Percentiles rank a stretch among this genome's conserved stretches.
Evolutionary conservation across 257 asterid genomes (phyloP).

Genomic region (Catharanthus roseus): DNA sequence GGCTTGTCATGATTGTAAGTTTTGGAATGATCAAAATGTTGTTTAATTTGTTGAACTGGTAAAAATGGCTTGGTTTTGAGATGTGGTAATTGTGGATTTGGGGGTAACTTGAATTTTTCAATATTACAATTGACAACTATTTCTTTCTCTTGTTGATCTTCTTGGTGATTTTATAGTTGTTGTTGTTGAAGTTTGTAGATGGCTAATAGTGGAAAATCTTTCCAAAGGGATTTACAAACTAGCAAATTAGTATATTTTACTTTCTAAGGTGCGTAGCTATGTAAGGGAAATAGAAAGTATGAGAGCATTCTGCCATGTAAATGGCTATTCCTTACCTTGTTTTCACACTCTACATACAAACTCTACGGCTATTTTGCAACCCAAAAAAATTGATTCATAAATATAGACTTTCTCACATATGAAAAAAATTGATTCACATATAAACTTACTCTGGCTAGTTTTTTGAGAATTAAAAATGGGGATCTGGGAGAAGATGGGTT

Average conservation of each 20-base stretch:
- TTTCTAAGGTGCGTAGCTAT: constrained; percentile 52
- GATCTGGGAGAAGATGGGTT: constrained; percentile 93
- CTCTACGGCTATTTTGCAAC: constrained; percentile 79
- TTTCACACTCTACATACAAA: constrained; percentile 74
- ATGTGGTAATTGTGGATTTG: neutral
- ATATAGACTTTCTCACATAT: too few species aligned
- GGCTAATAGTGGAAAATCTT: constrained; percentile 65
- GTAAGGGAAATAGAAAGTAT: constrained; percentile 81
- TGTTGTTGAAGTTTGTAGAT: constrained; percentile 31
- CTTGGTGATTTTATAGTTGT: constrained; percentile 7
- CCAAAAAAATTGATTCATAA: too few species aligned
- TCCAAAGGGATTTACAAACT: constrained; percentile 71
- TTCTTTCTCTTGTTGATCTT: constrained; percentile 18
- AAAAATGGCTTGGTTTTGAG: neutral
- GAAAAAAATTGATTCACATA: too few species aligned
- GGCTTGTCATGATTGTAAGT: constrained; percentile 70
- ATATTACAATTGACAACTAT: neutral
- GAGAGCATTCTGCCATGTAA: constrained; percentile 89
- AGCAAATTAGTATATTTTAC: constrained; percentile 54
- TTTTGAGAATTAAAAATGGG: constrained; percentile 79
- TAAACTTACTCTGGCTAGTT: too few species aligned
- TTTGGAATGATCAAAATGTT: too few species aligned
- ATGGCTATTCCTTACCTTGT: constrained; percentile 75
- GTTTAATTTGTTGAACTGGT: constrained; percentile 11
- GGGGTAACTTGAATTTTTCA: too few species aligned